Conservation (phyloP, 2,329 filamentous ascomycete genomes). For the Coniella vitis region DNA sequence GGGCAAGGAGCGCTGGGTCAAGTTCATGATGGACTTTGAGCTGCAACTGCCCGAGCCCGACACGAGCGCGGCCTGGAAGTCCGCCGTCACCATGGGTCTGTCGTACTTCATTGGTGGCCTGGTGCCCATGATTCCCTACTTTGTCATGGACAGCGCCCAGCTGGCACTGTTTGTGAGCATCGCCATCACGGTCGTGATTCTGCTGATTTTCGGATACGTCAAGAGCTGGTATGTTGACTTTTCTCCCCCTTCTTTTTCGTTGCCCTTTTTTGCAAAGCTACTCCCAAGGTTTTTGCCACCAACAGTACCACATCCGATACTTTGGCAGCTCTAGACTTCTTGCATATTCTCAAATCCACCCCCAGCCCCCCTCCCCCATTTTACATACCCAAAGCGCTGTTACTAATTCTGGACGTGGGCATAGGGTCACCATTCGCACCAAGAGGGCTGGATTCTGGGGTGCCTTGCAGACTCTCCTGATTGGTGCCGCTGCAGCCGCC, state of each 20-base stretch:
- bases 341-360: no score
- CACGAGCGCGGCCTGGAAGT: constrained; percentile 41
- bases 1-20: constrained; percentile 39
- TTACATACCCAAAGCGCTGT: neutral
- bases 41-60: constrained; percentile 40
- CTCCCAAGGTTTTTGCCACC: neutral
- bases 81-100: constrained; percentile 58
- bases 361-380: no score
- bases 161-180: constrained; percentile 53
- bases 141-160: constrained; percentile 42
- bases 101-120: constrained; percentile 66
- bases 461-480: constrained; percentile 56
- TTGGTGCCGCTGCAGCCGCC: constrained; percentile 59
- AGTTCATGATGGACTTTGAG: constrained; percentile 55
- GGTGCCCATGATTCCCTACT: constrained; percentile 65
- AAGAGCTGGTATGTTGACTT: constrained; percentile 42
- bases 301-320: no score
- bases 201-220: constrained; percentile 59
- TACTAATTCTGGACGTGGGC: constrained; percentile 4
- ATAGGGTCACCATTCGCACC: constrained; percentile 39
- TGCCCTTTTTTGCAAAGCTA: neutral
- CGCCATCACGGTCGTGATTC: constrained; percentile 50
- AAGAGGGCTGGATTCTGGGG: constrained; percentile 49
- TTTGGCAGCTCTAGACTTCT: no score
- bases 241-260: neutral